Evolutionary conservation across 495 filamentous ascomycete genomes (phyloP).

Genomic region (Antarctomyces pellizariae): DNA sequence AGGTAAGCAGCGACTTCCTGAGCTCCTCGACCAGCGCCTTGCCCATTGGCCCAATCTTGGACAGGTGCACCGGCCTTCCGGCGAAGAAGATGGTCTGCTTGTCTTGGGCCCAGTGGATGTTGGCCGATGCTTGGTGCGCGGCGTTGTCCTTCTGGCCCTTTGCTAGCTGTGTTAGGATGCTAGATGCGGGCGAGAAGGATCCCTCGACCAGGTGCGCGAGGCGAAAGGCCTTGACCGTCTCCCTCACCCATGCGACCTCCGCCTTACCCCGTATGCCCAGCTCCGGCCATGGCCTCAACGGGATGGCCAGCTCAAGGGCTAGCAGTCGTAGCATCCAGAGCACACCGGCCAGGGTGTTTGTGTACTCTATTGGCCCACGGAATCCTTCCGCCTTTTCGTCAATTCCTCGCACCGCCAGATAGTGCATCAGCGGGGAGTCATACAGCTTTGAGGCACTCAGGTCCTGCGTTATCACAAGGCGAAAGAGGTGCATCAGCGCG

Average conservation of each 20-base stretch:
- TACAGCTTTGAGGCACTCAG: constrained; percentile 1
- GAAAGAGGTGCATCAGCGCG: constrained; percentile 1
- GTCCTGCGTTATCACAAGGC: constrained; percentile 1
- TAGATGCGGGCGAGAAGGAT: constrained; percentile 1
- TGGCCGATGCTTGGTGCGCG: constrained; percentile 1
- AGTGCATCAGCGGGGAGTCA: constrained; percentile 2
- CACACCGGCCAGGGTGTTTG: background rate
- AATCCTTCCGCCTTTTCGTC: background rate
- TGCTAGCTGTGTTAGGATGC: constrained; percentile 2
- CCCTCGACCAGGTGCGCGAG: constrained; percentile 1
- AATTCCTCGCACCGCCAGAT: constrained; percentile 1
- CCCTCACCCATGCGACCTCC: too few species aligned
- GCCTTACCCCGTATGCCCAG: background rate
- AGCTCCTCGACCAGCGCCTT: constrained; percentile 1
- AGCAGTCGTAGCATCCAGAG: constrained; percentile 2
- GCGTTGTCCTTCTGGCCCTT: constrained; percentile 1
- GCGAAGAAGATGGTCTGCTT: constrained; percentile 3
- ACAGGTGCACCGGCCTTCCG: constrained; percentile 1
- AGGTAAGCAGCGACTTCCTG: constrained; percentile 1
- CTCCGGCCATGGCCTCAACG: background rate
- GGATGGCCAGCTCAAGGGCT: constrained; percentile 1
- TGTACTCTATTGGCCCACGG: constrained; percentile 1
- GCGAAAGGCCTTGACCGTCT: constrained; percentile 2
- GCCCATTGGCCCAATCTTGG: constrained; percentile 1
- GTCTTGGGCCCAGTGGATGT: constrained; percentile 3